Base-by-base conservation (phyloP, 1,139 yeast genomes). In the Hyphopichia khmerensis region DNA sequence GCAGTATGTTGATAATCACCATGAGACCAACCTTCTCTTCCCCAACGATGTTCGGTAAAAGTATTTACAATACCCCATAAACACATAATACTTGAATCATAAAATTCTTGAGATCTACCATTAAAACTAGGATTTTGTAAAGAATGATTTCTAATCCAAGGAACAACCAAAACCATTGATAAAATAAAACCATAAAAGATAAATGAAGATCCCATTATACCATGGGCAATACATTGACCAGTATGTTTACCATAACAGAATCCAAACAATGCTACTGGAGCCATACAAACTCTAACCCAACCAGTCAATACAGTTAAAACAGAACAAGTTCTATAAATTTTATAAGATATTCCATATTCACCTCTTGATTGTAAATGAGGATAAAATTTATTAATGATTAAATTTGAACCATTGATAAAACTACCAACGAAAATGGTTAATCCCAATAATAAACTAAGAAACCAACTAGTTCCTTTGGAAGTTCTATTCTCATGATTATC, bases 31-130 rank as follows among this genome's bases (percentile, higher is more conserved):
- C 72, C 79, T 57, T 88, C 93, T 38, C 62, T 60, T 30, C 96
- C 96, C 97, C 97, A 90, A 48, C 97, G 71, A 62, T 91, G 98
- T 62, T 91, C 98, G 1, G 98, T 91, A 61, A 91, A 91, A 0
- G 97, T 89, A 61, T 91, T 91, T 46, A 91, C 86, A 33, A 90
- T 80, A 5, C 98, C 98, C 96, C 96, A 91, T 16, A 76, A 64
- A 45, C 88, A 84, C 80, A 91, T 89, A 38, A 89, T 77, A 36
- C 78, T 55, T 35, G 91, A 83, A 63, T 91, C 98, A 59, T 81
- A 87, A 57, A 85, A 84, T 60, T 91, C 98, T 59, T 90, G 97
- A 18, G 95, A 82, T 47, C 69, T 73, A 41, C 73, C 70, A 32
- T 62, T 59, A 2, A 70, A 62, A 6, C 60, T 57, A 9, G 75